Evolutionary conservation across 1,284 basidiomycete genomes (phyloP).

Genomic region (Chiua sp.): DNA sequence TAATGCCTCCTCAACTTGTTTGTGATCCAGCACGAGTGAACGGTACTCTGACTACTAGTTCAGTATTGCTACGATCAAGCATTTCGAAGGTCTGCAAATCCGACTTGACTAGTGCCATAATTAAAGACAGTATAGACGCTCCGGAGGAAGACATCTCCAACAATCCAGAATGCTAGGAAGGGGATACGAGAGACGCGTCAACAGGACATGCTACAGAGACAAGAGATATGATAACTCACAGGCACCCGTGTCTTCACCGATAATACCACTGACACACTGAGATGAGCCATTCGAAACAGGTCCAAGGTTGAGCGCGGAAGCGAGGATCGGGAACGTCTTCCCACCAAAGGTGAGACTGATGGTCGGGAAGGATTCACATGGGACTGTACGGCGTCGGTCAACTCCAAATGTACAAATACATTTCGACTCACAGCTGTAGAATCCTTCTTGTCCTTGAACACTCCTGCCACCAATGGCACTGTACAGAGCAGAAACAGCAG

Average conservation of each 20-base stretch:
- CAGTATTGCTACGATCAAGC: slow-evolving; percentile 7
- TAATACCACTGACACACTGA: slow-evolving; percentile 18
- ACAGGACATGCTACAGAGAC: neutral
- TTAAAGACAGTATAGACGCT: slow-evolving; percentile 25
- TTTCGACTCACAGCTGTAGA: slow-evolving; percentile 14
- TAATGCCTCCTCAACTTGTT: no score
- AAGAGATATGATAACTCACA: slow-evolving; percentile 1
- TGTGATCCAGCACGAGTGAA: no score
- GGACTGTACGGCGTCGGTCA: slow-evolving; percentile 8
- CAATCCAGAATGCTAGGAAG: slow-evolving; percentile 15
- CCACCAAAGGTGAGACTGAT: slow-evolving; percentile 14
- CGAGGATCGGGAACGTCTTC: slow-evolving; percentile 10
- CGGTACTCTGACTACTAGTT: no score
- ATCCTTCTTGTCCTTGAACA: neutral
- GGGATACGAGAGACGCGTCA: neutral
- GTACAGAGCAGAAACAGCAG: slow-evolving; percentile 8
- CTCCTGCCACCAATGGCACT: slow-evolving; percentile 8
- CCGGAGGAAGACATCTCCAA: slow-evolving; percentile 24
- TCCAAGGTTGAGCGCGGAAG: slow-evolving; percentile 18
- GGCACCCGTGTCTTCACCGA: neutral
- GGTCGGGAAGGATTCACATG: slow-evolving; percentile 18
- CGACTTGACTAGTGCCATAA: slow-evolving; percentile 8
- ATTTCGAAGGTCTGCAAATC: slow-evolving; percentile 16
- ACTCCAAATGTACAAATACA: neutral
- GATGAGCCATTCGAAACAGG: slow-evolving; percentile 6